Conservation (phyloP, 371 early-diverging fungal species). For the Mucor circinelloides region DNA sequence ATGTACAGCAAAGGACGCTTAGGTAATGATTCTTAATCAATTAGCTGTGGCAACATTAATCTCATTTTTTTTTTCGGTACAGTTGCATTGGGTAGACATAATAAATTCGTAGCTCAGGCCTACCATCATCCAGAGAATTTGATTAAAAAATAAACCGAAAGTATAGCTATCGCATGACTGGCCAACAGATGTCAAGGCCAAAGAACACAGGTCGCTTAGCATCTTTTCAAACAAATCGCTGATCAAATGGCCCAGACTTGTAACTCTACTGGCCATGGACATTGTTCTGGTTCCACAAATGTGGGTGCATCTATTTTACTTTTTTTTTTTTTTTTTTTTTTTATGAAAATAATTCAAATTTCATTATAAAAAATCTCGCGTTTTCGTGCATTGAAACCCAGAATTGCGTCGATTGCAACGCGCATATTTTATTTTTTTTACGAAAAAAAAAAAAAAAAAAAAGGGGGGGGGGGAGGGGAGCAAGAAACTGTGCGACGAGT, state of each 20-base stretch:
- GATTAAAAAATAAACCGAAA: constrained; percentile 12
- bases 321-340: neutral
- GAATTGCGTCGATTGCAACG: neutral
- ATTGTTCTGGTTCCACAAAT: neutral
- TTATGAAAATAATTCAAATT: neutral
- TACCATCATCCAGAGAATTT: constrained; percentile 46
- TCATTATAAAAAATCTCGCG: neutral
- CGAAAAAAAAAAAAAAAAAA: constrained; percentile 1
- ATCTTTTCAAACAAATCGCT: neutral
- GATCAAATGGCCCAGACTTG: neutral
- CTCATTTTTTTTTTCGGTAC: neutral
- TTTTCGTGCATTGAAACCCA: neutral
- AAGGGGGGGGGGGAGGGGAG: neutral
- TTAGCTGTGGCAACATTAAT: neutral
- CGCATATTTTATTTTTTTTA: neutral
- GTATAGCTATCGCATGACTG: neutral
- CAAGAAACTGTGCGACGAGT: neutral
- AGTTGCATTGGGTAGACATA: constrained; percentile 67
- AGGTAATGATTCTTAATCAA: constrained; percentile 24
- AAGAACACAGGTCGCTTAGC: neutral
- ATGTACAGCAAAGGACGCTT: constrained; percentile 45
- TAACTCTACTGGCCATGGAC: neutral
- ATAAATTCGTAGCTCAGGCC: constrained; percentile 62
- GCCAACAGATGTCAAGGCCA: neutral
- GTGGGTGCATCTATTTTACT: neutral